phyloP scores from a whole-genome alignment of 176 grass and related monocot genomes.

The Urochloa ruziziensis region DNA sequence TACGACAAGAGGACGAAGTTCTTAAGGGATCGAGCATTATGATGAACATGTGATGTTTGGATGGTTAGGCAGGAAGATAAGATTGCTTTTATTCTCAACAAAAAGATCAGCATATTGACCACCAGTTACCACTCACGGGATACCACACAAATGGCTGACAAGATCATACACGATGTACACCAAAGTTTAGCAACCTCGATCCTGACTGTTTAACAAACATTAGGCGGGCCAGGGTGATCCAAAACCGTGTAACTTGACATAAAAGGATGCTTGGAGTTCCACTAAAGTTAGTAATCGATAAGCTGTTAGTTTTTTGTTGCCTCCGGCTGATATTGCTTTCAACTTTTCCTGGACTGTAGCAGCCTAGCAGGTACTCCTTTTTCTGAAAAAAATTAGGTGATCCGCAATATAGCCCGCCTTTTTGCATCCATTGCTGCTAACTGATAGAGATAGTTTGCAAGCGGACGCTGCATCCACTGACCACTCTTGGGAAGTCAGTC shows the following conservation, averaged over 20 bases:
- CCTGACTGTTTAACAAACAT: conserved; percentile 9
- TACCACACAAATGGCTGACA: conserved; percentile 23
- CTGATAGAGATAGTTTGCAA: conserved; percentile 14
- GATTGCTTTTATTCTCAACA: conserved; percentile 18
- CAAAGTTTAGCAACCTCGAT: conserved; percentile 8
- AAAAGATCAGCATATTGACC: conserved; percentile 8
- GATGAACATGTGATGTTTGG: conserved; percentile 26
- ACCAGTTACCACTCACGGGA: not conserved
- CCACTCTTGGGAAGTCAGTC: conserved; percentile 35
- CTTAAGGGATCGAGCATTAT: conserved; percentile 18
- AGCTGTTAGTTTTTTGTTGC: conserved; percentile 26
- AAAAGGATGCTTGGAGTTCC: conserved; percentile 13
- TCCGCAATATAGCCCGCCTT: conserved; percentile 8
- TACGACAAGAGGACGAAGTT: conserved; percentile 26
- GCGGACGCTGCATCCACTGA: conserved; percentile 37
- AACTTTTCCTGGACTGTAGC: conserved; percentile 19
- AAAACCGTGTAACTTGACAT: not conserved
- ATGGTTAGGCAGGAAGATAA: conserved; percentile 34
- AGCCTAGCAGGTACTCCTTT: conserved; percentile 16
- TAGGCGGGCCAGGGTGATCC: not conserved
- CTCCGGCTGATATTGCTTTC: conserved; percentile 20
- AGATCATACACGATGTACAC: conserved; percentile 7
- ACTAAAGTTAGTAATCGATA: conserved; percentile 6
- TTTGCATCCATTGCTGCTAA: conserved; percentile 25
- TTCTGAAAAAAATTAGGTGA: conserved; percentile 2